Evolutionary conservation across 352 stramenopile species (phyloP).

Genomic region (Phytopythium ostracodes): DNA sequence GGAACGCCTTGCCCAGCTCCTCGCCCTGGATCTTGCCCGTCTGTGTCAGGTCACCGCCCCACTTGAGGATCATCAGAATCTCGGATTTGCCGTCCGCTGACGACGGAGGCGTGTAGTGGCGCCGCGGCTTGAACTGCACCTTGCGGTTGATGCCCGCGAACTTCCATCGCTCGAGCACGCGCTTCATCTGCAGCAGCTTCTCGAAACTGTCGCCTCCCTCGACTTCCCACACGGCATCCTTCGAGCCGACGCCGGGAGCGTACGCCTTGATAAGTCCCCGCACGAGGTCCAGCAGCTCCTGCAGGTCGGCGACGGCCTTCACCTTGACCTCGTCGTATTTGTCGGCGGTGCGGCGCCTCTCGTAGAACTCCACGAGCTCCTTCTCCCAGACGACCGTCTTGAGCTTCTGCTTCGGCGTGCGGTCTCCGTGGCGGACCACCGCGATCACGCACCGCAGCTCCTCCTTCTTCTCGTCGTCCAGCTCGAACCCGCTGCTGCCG

Average conservation of each 20-base stretch:
- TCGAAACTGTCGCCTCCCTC: conserved; percentile 88
- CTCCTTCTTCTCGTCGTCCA: conserved; percentile 86
- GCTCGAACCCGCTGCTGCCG: conserved; percentile 32
- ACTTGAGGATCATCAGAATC: conserved; percentile 99
- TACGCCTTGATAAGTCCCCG: conserved; percentile 82
- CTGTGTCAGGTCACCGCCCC: conserved; percentile 98
- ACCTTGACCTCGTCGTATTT: conserved; percentile 86
- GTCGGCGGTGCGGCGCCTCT: conserved; percentile 55
- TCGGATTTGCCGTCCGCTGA: conserved; percentile 71
- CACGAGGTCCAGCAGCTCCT: conserved; percentile 77
- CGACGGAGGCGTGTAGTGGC: conserved; percentile 40
- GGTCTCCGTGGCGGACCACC: conserved; percentile 97
- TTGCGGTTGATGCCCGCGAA: conserved; percentile 98
- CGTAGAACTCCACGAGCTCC: conserved; percentile 83
- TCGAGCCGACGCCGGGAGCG: conserved; percentile 67
- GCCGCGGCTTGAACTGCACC: conserved; percentile 83
- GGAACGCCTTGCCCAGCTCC: conserved; percentile 91
- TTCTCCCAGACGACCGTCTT: conserved; percentile 91
- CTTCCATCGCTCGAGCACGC: conserved; percentile 96
- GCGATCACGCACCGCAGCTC: conserved; percentile 99
- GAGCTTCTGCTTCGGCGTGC: conserved; percentile 99
- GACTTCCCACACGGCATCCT: conserved; percentile 81
- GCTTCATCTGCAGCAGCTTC: conserved; percentile 94
- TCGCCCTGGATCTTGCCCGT: conserved; percentile 96
- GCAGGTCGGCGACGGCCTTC: conserved; percentile 74